phyloP scores from a whole-genome alignment of 1,139 yeast genomes.

The Sugiyamaella castrensis region DNA sequence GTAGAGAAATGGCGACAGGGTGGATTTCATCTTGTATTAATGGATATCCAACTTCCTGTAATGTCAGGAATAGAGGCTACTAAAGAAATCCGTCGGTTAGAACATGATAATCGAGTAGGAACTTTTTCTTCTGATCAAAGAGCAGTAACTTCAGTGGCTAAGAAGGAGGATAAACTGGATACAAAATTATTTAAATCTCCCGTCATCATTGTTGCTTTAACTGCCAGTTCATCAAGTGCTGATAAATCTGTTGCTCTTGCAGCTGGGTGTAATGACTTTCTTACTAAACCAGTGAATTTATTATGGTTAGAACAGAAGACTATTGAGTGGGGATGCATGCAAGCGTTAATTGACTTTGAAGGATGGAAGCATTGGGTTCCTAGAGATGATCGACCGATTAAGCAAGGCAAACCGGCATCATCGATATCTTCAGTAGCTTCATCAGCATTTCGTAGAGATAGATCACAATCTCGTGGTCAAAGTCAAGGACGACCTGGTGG shows the following conservation, averaged over 20 bases:
- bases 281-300: constrained; percentile 94
- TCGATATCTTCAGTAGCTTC: neutral
- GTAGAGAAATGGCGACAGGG: constrained; percentile 90
- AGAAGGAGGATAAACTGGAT: constrained; percentile 52
- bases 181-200: constrained; percentile 72
- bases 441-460: constrained; percentile 3
- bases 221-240: constrained; percentile 85
- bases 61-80: constrained; percentile 93
- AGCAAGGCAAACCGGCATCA: constrained; percentile 3
- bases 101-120: constrained; percentile 77
- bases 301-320: constrained; percentile 93
- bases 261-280: constrained; percentile 95
- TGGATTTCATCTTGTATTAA: constrained; percentile 84
- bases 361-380: constrained; percentile 90
- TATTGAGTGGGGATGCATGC: constrained; percentile 94
- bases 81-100: constrained; percentile 79
- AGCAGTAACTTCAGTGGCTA: constrained; percentile 19
- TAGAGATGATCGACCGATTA: constrained; percentile 21
- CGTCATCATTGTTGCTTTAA: constrained; percentile 90
- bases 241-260: constrained; percentile 89
- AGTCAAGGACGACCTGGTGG: neutral
- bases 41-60: constrained; percentile 94
- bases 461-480: constrained; percentile 14
- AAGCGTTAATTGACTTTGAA: constrained; percentile 92
- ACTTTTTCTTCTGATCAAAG: constrained; percentile 50